Base-by-base conservation (phyloP, 148 eudicot species). In the Rhododendron williamsianum region DNA sequence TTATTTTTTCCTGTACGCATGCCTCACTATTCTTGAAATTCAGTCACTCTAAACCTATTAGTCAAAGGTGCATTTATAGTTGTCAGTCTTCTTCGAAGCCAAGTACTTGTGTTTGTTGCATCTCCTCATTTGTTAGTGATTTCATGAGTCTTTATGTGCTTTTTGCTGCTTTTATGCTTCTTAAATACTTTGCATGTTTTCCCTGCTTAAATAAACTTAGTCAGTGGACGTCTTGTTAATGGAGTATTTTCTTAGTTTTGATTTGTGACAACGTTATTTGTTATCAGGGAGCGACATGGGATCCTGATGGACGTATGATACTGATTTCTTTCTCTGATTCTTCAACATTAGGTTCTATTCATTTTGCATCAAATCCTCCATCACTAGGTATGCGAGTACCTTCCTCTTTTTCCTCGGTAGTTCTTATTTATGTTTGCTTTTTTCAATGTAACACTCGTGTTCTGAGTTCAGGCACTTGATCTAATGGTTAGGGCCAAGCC, bases 331-430 rank as follows among this genome's bases (percentile, higher is more conserved):
- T 95, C 84, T 97, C 98, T 45, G 92, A 92, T 81, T 95, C 99
- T 65, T 88, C 93, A 23, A 87, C 98, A 63, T 86, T 97, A 89
- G 98, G 96, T 83, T 95, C 98, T 81, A 88, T 97, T 86, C 99
- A 97, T 89, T 97, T 97, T 91, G 94, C 98, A 84, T 91, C 99
- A 49, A 95, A 94, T 88, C 98, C 99, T 88, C 99, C 99, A 43
- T 94, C 99, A 76, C 94, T 97, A 81, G 99, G 99, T 96, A 89
- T 45, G 30, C 19, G 36, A 65, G 79, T 38, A 16, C 43, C 71
- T 35, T 54, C 58, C 23, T 79, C 25, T 8, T 19, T 41, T 77
- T 30, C 19, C 76, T 71, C 38, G 0, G 76, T 71, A 33, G 9
- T 33, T 71, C 19, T 67, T 25, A 25, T 71, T 30, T 30, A 15